phyloP scores from a whole-genome alignment of 768 basidiomycete genomes.

The Rhodocollybia butyracea region DNA sequence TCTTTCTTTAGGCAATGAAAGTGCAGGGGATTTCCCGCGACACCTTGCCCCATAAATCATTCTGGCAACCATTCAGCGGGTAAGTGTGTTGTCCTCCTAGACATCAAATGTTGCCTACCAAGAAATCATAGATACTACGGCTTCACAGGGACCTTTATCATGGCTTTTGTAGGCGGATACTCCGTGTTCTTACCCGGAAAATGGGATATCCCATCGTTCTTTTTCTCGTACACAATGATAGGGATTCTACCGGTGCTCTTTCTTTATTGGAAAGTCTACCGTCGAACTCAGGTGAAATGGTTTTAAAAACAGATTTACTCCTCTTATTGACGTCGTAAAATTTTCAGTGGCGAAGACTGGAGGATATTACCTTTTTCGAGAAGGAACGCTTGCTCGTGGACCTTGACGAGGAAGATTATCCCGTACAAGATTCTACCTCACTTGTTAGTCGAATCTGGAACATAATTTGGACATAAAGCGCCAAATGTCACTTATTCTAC shows the following conservation, averaged over 20 bases:
- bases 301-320: not conserved
- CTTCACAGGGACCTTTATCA: slow-evolving; percentile 37
- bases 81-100: slow-evolving; percentile 15
- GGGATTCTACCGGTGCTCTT: slow-evolving; percentile 40
- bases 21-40: slow-evolving; percentile 43
- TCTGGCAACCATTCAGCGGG: slow-evolving; percentile 53
- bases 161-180: slow-evolving; percentile 49
- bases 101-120: not conserved
- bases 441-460: slow-evolving; percentile 21
- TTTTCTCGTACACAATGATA: slow-evolving; percentile 49
- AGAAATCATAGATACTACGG: slow-evolving; percentile 38
- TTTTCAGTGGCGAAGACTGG: slow-evolving; percentile 35
- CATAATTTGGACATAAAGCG: slow-evolving; percentile 4
- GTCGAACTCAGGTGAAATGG: slow-evolving; percentile 34
- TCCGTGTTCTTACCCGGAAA: slow-evolving; percentile 49
- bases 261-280: slow-evolving; percentile 42
- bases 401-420: slow-evolving; percentile 34
- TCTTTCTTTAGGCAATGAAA: slow-evolving; percentile 34
- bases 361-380: slow-evolving; percentile 42
- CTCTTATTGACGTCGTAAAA: not conserved
- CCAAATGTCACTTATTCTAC: not conserved
- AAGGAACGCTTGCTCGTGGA: slow-evolving; percentile 41
- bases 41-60: slow-evolving; percentile 39
- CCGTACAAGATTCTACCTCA: not conserved
- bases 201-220: slow-evolving; percentile 45